Percentiles rank a stretch among this genome's conserved stretches.
Conservation (phyloP, 495 filamentous ascomycete species). For the Penicillium ochrochloron region DNA sequence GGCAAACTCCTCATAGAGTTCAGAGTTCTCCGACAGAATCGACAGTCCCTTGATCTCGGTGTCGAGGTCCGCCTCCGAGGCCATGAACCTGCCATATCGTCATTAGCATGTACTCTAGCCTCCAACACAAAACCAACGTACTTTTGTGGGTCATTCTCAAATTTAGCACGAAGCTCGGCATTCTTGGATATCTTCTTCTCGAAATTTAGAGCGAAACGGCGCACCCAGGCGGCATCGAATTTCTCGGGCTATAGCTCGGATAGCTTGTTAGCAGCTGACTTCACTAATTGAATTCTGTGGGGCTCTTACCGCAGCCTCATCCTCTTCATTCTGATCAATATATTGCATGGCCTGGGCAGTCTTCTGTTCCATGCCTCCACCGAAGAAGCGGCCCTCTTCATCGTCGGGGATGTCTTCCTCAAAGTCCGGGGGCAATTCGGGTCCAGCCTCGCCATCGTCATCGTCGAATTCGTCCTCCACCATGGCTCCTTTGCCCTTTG, state of each 20-base stretch:
- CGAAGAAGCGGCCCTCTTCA: conserved; percentile 94
- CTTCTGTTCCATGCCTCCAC: conserved; percentile 80
- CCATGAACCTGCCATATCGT: conserved; percentile 63
- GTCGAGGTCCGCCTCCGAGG: conserved; percentile 89
- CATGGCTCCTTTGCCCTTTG: conserved; percentile 61
- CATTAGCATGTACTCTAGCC: conserved; percentile 13
- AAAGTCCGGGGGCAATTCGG: conserved; percentile 68
- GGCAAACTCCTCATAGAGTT: conserved; percentile 82
- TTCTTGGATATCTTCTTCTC: conserved; percentile 92
- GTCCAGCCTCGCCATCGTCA: conserved; percentile 71
- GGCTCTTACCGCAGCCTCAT: conserved; percentile 50
- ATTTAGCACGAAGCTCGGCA: conserved; percentile 87
- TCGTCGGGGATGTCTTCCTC: conserved; percentile 71
- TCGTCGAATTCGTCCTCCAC: conserved; percentile 65
- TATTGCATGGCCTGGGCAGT: conserved; percentile 90
- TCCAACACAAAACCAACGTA: conserved; percentile 51
- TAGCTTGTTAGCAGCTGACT: conserved; percentile 23
- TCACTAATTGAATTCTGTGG: neutral
- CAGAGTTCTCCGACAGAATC: conserved; percentile 84
- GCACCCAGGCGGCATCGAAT: conserved; percentile 83
- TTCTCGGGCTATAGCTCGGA: conserved; percentile 61
- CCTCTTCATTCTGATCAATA: conserved; percentile 71
- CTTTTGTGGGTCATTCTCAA: conserved; percentile 82
- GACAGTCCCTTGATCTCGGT: conserved; percentile 86
- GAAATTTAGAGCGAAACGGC: conserved; percentile 80